These are phyloP conservation scores for Monosporascus sp. DNA, from an alignment of 2,329 filamentous ascomycete species.

Conservation along the genomic window DNA sequence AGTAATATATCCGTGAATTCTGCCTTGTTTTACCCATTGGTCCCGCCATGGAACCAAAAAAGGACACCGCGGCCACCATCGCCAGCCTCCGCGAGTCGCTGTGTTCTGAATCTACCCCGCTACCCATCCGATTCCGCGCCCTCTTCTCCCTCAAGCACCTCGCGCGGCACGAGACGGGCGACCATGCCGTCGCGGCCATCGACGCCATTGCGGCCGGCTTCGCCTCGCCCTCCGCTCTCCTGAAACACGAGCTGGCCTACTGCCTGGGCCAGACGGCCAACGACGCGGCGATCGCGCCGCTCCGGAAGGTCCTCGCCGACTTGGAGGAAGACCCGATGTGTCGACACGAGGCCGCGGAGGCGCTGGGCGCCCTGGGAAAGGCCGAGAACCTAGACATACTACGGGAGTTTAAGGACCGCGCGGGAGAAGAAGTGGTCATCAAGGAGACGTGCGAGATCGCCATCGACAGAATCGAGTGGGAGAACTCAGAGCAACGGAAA, in stretches of 20 bases:
- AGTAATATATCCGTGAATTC: neutral
- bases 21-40: neutral
- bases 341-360: conserved; percentile 93
- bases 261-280: conserved; percentile 90
- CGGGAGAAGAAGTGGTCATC: conserved; percentile 73
- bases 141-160: conserved; percentile 97
- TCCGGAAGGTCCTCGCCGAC: conserved; percentile 71
- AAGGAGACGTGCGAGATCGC: conserved; percentile 96
- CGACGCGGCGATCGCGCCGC: conserved; percentile 62
- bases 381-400: conserved; percentile 68
- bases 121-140: conserved; percentile 87
- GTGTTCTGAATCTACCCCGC: conserved; percentile 71
- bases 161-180: conserved; percentile 61
- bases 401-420: conserved; percentile 65
- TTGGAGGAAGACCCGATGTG: conserved; percentile 88
- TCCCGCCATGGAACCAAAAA: conserved; percentile 16
- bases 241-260: conserved; percentile 97
- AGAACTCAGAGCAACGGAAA: conserved; percentile 67
- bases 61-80: conserved; percentile 39
- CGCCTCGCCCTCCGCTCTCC: conserved; percentile 73
- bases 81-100: conserved; percentile 67
- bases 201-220: conserved; percentile 87
- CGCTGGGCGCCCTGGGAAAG: conserved; percentile 81
- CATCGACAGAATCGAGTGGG: conserved; percentile 90
- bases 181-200: conserved; percentile 54